Percentiles rank a stretch among this genome's conserved stretches.
These are phyloP conservation scores for Tetradesmus lagerheimii DNA, from an alignment of 139 green algal genomes.

Conservation along the genomic window DNA sequence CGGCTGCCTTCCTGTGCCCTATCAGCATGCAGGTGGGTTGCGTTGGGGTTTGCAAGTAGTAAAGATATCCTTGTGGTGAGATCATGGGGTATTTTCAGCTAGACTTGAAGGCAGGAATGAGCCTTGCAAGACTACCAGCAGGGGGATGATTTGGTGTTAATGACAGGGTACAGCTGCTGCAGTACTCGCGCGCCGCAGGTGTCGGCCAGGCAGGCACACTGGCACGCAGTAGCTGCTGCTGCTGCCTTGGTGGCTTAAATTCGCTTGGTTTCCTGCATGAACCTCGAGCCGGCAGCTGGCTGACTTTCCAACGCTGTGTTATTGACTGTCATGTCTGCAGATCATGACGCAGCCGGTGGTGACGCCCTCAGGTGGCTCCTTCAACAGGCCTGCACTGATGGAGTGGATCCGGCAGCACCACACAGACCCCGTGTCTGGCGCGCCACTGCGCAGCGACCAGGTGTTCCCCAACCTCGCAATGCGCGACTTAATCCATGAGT, in stretches of 20 bases:
- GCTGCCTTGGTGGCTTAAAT: not conserved
- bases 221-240: too few relatives aligned
- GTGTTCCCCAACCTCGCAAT: conserved; percentile 36
- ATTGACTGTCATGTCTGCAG: not conserved
- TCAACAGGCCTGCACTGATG: conserved; percentile 19
- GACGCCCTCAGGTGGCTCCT: conserved; percentile 24
- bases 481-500: conserved; percentile 44
- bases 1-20: conserved; percentile 39
- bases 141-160: too few relatives aligned
- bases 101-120: too few relatives aligned
- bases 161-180: too few relatives aligned
- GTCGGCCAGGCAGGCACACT: too few relatives aligned
- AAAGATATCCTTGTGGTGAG: too few relatives aligned
- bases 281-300: too few relatives aligned
- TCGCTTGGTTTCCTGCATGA: not conserved
- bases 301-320: too few relatives aligned
- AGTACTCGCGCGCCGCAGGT: too few relatives aligned
- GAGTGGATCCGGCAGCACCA: conserved; percentile 41
- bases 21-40: conserved; percentile 29
- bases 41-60: not conserved
- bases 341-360: conserved; percentile 45
- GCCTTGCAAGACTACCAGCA: too few relatives aligned
- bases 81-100: too few relatives aligned
- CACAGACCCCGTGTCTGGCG: conserved; percentile 26
- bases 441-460: conserved; percentile 35